Evolutionary conservation across 2,329 filamentous ascomycete genomes (phyloP).

Genomic region (Fusarium veterinarium): DNA sequence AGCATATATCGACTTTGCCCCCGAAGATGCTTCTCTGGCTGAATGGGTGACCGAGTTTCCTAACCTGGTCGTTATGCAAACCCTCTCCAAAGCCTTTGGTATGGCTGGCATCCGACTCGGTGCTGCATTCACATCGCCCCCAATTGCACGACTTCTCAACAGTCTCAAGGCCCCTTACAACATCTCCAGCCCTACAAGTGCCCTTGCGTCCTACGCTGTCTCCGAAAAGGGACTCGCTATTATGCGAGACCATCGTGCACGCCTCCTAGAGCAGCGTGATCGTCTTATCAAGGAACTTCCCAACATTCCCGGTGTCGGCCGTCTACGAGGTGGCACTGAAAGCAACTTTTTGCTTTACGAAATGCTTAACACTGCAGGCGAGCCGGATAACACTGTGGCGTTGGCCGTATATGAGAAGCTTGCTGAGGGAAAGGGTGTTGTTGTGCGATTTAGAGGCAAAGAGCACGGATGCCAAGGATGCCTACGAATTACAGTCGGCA

Average conservation of each 20-base stretch:
- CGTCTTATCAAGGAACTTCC: constrained; percentile 80
- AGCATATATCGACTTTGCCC: constrained; percentile 94
- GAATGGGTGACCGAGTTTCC: constrained; percentile 94
- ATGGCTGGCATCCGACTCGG: constrained; percentile 93
- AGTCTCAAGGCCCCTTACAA: constrained; percentile 97
- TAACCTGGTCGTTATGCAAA: constrained; percentile 98
- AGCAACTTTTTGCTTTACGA: constrained; percentile 94
- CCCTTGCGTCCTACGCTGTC: constrained; percentile 81
- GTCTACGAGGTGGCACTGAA: constrained; percentile 80
- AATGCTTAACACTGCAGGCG: constrained; percentile 78
- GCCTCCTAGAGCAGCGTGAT: constrained; percentile 81
- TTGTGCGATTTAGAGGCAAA: constrained; percentile 93
- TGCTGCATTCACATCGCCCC: constrained; percentile 80
- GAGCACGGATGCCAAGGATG: constrained; percentile 91
- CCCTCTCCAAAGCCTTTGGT: constrained; percentile 96
- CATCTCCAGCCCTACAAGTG: constrained; percentile 87
- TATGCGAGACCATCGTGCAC: constrained; percentile 77
- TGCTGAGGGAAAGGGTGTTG: constrained; percentile 87
- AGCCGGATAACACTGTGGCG: constrained; percentile 83
- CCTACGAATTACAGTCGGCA: constrained; percentile 91
- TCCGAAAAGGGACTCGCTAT: constrained; percentile 72
- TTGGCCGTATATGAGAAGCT: constrained; percentile 84
- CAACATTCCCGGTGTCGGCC: constrained; percentile 79
- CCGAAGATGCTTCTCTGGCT: constrained; percentile 79
- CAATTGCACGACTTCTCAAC: constrained; percentile 85